Evolutionary conservation across 306 rosid genomes (phyloP).

Genomic region (Boehmeria nivea): DNA sequence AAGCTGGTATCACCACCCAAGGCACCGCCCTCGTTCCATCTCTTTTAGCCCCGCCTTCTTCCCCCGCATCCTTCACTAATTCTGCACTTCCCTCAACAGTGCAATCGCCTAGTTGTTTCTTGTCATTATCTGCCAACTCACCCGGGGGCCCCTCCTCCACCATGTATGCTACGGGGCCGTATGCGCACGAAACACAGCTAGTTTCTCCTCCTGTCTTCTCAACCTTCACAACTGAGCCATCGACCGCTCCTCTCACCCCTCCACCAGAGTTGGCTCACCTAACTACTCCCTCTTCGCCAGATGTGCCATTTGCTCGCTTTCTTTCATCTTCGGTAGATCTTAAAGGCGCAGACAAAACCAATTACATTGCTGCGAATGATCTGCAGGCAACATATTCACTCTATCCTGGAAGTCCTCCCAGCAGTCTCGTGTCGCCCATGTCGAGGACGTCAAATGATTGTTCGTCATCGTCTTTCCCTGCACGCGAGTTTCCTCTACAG

Average conservation of each 20-base stretch:
- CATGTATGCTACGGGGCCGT: conserved; percentile 93
- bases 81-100: conserved; percentile 94
- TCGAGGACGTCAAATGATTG: conserved; percentile 77
- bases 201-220: conserved; percentile 99
- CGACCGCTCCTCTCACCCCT: conserved; percentile 97
- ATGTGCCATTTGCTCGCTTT: conserved; percentile 95
- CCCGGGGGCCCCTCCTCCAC: conserved; percentile 96
- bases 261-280: conserved; percentile 98
- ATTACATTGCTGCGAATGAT: too few species aligned
- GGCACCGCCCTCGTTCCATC: conserved; percentile 74
- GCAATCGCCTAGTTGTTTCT: conserved; percentile 80
- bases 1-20: conserved; percentile 63
- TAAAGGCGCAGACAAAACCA: conserved; percentile 47
- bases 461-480: conserved; percentile 73
- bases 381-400: too few species aligned
- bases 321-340: conserved; percentile 75
- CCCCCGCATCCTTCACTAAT: conserved; percentile 91
- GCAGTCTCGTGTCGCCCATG: conserved; percentile 68
- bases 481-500: conserved; percentile 58
- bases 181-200: conserved; percentile 85
- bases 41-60: conserved; percentile 95
- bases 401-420: conserved; percentile 92
- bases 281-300: conserved; percentile 98
- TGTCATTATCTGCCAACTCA: conserved; percentile 84
- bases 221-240: conserved; percentile 95